A percentile compares a stretch with the other conserved stretches of the same genome.
Evolutionary conservation across 23 red algal species (phyloP).

Genomic region (Cyanidiococcus yangmingshanensis): DNA sequence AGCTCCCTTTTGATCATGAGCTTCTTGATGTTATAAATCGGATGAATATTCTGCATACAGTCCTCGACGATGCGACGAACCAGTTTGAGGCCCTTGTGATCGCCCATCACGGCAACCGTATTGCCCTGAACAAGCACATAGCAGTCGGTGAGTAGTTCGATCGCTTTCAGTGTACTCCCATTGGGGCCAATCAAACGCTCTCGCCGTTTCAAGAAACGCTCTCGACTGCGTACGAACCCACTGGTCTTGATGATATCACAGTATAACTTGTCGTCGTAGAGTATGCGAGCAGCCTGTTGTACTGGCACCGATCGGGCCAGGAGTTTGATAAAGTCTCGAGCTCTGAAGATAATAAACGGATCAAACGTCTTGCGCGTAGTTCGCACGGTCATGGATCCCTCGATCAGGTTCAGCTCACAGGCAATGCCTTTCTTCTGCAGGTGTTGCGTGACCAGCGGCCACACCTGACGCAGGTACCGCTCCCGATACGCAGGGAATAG

Average conservation of each 20-base stretch:
- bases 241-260: conserved; percentile 82
- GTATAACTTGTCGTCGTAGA: conserved; percentile 55
- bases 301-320: conserved; percentile 85
- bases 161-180: conserved; percentile 87
- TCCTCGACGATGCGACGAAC: conserved; percentile 82
- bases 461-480: conserved; percentile 81
- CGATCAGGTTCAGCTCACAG: conserved; percentile 70
- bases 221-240: conserved; percentile 60
- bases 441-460: conserved; percentile 55
- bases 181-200: conserved; percentile 86
- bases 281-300: conserved; percentile 62
- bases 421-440: conserved; percentile 48
- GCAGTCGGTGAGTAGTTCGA: conserved; percentile 91
- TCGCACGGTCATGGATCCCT: conserved; percentile 82
- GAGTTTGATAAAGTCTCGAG: conserved; percentile 88
- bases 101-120: conserved; percentile 85
- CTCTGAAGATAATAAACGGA: conserved; percentile 75
- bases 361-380: conserved; percentile 82
- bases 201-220: conserved; percentile 88
- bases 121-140: conserved; percentile 97
- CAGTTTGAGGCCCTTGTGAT: conserved; percentile 71
- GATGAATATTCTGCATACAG: conserved; percentile 88
- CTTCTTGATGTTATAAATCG: conserved; percentile 94
- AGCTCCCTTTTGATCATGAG: conserved; percentile 98
- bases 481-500: conserved; percentile 96